phyloP scores from a whole-genome alignment of 306 rosid species.

The Inga laurina region DNA sequence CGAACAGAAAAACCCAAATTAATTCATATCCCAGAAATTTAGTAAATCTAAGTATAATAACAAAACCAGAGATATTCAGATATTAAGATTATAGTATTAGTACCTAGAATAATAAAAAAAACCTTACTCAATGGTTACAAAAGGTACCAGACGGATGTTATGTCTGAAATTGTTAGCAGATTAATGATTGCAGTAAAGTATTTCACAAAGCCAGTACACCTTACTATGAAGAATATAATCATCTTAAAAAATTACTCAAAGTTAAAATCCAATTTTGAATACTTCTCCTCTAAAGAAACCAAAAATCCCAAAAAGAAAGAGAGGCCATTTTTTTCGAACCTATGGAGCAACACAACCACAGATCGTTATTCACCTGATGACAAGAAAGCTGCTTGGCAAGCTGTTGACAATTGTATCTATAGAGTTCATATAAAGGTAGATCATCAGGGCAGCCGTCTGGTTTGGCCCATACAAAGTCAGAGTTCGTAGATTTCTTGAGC shows the following conservation, averaged over 20 bases:
- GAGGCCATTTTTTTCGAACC: neutral
- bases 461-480: conserved; percentile 76
- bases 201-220: neutral
- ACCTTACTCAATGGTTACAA: neutral
- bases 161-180: neutral
- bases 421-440: conserved; percentile 78
- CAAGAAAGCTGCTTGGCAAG: conserved; percentile 72
- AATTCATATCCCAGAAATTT: conserved; percentile 7
- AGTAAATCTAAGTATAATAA: neutral
- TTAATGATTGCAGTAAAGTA: neutral
- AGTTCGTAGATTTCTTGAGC: conserved; percentile 61
- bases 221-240: neutral
- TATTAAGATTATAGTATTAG: neutral
- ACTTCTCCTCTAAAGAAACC: conserved; percentile 6
- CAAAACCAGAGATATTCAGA: conserved; percentile 20
- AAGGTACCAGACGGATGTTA: neutral
- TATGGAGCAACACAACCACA: conserved; percentile 5
- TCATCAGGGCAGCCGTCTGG: conserved; percentile 80
- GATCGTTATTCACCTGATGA: conserved; percentile 61
- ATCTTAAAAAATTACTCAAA: neutral
- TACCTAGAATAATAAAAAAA: conserved; percentile 8
- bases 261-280: conserved; percentile 15
- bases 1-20: neutral
- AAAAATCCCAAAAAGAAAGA: conserved; percentile 7
- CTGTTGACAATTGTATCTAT: conserved; percentile 46